phyloP scores from a whole-genome alignment of 768 basidiomycete genomes.

The Tylopilus cervinicoccineus region DNA sequence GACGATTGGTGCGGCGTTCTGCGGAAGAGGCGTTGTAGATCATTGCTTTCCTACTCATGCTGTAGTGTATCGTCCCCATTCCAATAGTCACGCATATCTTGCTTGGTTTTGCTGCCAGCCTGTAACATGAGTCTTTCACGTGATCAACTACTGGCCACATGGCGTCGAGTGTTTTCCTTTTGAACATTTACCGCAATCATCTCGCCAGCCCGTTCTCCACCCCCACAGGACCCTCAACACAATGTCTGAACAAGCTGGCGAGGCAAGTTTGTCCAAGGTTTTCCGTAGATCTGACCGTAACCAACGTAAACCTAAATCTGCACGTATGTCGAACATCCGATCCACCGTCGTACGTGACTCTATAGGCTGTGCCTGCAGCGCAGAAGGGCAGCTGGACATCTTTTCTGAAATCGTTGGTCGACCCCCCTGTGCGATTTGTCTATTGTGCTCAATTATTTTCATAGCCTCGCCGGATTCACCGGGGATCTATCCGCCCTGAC shows the following conservation, averaged over 20 bases:
- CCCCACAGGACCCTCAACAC: slow-evolving; percentile 1
- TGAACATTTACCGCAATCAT: slow-evolving; percentile 8
- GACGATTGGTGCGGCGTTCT: slow-evolving; percentile 77
- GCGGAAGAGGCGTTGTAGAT: slow-evolving; percentile 88
- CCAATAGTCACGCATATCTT: slow-evolving; percentile 6
- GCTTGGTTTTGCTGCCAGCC: background rate
- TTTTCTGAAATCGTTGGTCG: slow-evolving; percentile 83
- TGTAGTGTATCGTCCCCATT: slow-evolving; percentile 16
- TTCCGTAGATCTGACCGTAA: slow-evolving; percentile 23
- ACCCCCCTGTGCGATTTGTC: background rate
- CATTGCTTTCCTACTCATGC: background rate
- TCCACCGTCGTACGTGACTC: slow-evolving; percentile 20
- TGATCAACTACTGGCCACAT: slow-evolving; percentile 9
- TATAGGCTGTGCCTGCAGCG: slow-evolving; percentile 68
- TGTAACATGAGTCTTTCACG: slow-evolving; percentile 13
- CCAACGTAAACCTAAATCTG: slow-evolving; percentile 29
- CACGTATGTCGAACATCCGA: slow-evolving; percentile 31
- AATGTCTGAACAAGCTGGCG: slow-evolving; percentile 42
- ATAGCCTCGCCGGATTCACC: slow-evolving; percentile 78
- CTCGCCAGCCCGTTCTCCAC: slow-evolving; percentile 10
- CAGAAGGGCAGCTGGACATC: slow-evolving; percentile 87
- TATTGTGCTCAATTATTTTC: slow-evolving; percentile 5
- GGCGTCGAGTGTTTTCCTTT: background rate
- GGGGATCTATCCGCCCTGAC: slow-evolving; percentile 85
- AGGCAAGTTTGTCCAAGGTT: slow-evolving; percentile 30